Conservation (phyloP, 2,329 filamentous ascomycete species). For the Claviceps paspali region DNA sequence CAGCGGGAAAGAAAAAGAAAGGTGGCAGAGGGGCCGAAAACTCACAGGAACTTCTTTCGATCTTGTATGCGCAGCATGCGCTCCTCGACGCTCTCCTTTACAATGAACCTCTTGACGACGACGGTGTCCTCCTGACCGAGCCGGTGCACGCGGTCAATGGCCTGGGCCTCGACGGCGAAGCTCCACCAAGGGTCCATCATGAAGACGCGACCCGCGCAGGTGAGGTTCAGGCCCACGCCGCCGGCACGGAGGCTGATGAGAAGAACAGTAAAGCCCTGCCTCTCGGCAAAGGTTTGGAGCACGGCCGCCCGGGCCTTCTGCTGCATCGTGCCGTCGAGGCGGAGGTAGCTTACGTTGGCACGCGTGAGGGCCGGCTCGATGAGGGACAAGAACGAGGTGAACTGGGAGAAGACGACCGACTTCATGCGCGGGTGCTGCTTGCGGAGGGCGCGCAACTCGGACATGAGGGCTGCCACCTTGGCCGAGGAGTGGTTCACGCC, state of each 20-base stretch:
- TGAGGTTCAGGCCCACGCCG: conserved; percentile 86
- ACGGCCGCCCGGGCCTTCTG: conserved; percentile 74
- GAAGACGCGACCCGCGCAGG: conserved; percentile 74
- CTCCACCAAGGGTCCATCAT: conserved; percentile 99
- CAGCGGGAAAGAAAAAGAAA: not conserved
- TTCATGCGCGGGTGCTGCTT: conserved; percentile 56
- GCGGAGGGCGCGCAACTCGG: conserved; percentile 55
- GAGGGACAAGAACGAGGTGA: conserved; percentile 87
- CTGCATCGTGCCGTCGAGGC: conserved; percentile 79
- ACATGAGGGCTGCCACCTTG: conserved; percentile 71
- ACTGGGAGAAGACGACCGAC: conserved; percentile 91
- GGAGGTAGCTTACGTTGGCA: conserved; percentile 63
- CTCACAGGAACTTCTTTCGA: conserved; percentile 87
- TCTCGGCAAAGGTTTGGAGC: conserved; percentile 52
- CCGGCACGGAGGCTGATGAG: conserved; percentile 78
- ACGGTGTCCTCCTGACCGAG: conserved; percentile 90
- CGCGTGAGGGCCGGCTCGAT: conserved; percentile 67
- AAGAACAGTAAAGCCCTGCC: conserved; percentile 51
- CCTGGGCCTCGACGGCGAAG: conserved; percentile 90
- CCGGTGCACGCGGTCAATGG: conserved; percentile 91
- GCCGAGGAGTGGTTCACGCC: conserved; percentile 60
- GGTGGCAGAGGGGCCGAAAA: conserved; percentile 12
- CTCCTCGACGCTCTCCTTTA: conserved; percentile 82
- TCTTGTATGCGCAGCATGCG: conserved; percentile 91
- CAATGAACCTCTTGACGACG: conserved; percentile 74